Base-by-base conservation (phyloP, 2,329 filamentous ascomycete species). In the Fonsecaea nubica region DNA sequence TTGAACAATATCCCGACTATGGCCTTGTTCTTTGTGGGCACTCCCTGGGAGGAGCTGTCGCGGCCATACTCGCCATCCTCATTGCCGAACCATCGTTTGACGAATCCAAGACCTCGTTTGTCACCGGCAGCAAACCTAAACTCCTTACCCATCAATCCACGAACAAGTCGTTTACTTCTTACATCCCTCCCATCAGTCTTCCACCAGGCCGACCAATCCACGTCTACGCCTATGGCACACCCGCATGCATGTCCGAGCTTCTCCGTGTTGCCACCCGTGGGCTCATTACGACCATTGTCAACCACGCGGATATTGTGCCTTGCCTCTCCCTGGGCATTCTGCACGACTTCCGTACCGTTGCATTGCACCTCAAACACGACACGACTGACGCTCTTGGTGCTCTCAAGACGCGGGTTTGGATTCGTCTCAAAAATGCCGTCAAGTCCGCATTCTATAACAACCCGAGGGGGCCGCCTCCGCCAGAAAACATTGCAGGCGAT, bases 191-290 rank as follows among this genome's bases (percentile, higher is more conserved):
- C 65, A 69, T 87, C 36, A 83, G 81, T 18, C 82, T 93, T 0
- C 91, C 91, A 0, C 72, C 88, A 0, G 87, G 88, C 15, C 85
- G 91, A 0, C 88, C 89, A 2, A 90, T 93, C 21, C 91, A 93
- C 72, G 91, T 92, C 12, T 93, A 92, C 75, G 89, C 91, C 6
- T 93, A 92, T 75, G 91, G 91, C 0, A 88, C 90, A 1, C 90
- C 90, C 0, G 86, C 89, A 0, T 90, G 89, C 13, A 87, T 93
- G 84, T 91, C 89, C 0, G 83, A 89, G 0, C 86, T 88, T 1
- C 83, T 93, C 7, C 86, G 90, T 50, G 85, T 86, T 65, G 88
- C 89, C 10, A 93, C 91, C 0, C 84, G 89, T 13, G 90, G 90
- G 1, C 83, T 93, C 7, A 89, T 93, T 67, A 93, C 91, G 2